These are phyloP conservation scores for Aspergillus udagawae DNA, from an alignment of 2,329 filamentous ascomycete species.

Conservation along the genomic window DNA sequence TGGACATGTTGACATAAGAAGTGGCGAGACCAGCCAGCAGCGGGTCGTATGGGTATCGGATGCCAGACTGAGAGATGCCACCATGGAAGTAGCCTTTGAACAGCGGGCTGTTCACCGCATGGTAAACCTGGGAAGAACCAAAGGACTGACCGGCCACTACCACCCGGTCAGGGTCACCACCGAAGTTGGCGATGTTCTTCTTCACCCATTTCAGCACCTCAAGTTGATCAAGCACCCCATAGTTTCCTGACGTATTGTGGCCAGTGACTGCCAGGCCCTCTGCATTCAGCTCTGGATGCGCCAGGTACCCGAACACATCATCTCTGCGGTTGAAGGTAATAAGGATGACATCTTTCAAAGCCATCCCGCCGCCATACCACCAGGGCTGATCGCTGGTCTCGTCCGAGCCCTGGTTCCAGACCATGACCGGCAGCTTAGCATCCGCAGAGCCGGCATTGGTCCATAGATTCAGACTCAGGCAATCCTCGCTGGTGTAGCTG, in stretches of 20 bases:
- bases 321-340: slow-evolving; percentile 27
- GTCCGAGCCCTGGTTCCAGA: slow-evolving; percentile 28
- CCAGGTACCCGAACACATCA: slow-evolving; percentile 26
- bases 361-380: slow-evolving; percentile 28
- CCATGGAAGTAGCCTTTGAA: slow-evolving; percentile 29
- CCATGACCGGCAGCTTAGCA: slow-evolving; percentile 25
- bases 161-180: slow-evolving; percentile 48
- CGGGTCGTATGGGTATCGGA: slow-evolving; percentile 27
- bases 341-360: slow-evolving; percentile 24
- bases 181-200: slow-evolving; percentile 49
- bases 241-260: slow-evolving; percentile 25
- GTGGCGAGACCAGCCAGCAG: slow-evolving; percentile 26
- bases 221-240: slow-evolving; percentile 50
- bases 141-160: slow-evolving; percentile 36
- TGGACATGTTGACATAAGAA: slow-evolving; percentile 26
- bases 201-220: slow-evolving; percentile 55
- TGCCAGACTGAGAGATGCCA: slow-evolving; percentile 27
- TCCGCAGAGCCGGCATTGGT: slow-evolving; percentile 17
- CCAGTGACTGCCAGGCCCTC: slow-evolving; percentile 19
- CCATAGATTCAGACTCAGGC: slow-evolving; percentile 31
- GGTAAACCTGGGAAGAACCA: slow-evolving; percentile 30
- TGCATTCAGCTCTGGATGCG: slow-evolving; percentile 22
- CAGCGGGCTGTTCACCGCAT: slow-evolving; percentile 27
- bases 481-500: slow-evolving; percentile 28
- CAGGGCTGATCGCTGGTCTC: slow-evolving; percentile 21